phyloP scores from a whole-genome alignment of 306 rosid species.

The Glycyrrhiza uralensis region DNA sequence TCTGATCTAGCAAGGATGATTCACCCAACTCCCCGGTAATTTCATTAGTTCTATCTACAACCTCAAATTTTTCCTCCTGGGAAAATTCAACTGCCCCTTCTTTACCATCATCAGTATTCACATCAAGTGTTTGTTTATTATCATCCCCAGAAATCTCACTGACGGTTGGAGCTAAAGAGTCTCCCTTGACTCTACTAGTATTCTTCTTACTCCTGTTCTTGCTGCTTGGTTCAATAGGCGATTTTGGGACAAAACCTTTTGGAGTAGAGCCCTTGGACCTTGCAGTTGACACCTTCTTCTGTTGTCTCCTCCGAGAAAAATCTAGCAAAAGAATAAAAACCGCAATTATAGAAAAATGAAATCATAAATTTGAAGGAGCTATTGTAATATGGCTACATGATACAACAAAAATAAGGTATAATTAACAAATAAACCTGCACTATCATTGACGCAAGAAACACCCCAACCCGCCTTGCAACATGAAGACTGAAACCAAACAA shows the following conservation, averaged over 20 bases:
- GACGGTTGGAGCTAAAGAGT: constrained; percentile 42
- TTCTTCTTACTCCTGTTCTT: constrained; percentile 41
- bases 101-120: constrained; percentile 17
- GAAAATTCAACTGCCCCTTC: constrained; percentile 36
- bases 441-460: constrained; percentile 44
- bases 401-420: background rate
- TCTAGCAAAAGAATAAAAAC: constrained; percentile 36
- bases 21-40: constrained; percentile 31
- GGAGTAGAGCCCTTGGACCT: constrained; percentile 47
- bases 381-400: background rate
- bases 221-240: constrained; percentile 37
- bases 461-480: constrained; percentile 41
- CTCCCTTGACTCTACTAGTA: constrained; percentile 43
- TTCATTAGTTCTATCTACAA: constrained; percentile 33
- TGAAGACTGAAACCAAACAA: constrained; percentile 50
- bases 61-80: constrained; percentile 35
- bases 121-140: constrained; percentile 17
- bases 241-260: constrained; percentile 59
- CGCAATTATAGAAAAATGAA: background rate
- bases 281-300: constrained; percentile 47
- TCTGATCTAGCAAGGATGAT: constrained; percentile 28
- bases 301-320: constrained; percentile 60
- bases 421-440: constrained; percentile 53
- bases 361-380: background rate
- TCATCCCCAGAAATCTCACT: constrained; percentile 35